Evolutionary conservation across 768 basidiomycete genomes (phyloP), one percentile per base, ranked within the genome.

Genomic region (Suillus luteus): DNA sequence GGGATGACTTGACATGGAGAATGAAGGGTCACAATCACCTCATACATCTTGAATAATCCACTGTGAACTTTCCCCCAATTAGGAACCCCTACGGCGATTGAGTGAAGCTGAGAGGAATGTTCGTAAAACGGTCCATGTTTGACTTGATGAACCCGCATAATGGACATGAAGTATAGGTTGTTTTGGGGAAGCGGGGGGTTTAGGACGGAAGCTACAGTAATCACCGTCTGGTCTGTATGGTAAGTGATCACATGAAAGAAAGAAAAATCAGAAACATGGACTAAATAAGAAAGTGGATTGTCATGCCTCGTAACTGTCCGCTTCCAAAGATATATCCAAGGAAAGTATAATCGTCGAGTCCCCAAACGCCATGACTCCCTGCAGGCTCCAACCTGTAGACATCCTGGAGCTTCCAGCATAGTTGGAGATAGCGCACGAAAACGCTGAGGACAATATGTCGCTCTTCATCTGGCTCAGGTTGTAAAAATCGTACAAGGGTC

Each of bases 341-440:
- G 76, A 96, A 96, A 59, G 82, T 84, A 61, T 90, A 96, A 73
- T 97, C 96, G 70, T 98, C 96, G 43, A 99, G 78, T 1, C 96
- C 97, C 97, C 96, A 99, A 0, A 98, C 96, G 5, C 97, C 97
- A 72, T 98, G 96, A 66, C 93, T 96, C 9, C 97, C 97, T 2
- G 97, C 97, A 6, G 96, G 95, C 75, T 98, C 96, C 11, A 99
- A 86, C 57, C 82, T 86, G 74, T 98, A 99, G 38, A 86, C 84
- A 66, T 95, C 92, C 73, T 98, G 95, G 17, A 98, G 81, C 62
- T 83, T 84, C 86, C 93, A 95, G 66, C 90, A 92, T 40, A 98
- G 81, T 40, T 82, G 81, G 49, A 95, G 77, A 73, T 99, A 99
- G 51, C 90, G 86, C 33, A 84, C 72, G 68, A 92, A 93, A 14